A percentile compares a stretch with the other conserved stretches of the same genome.
Evolutionary conservation across 805 yeast genomes (phyloP).

Genomic region (Zygoascus biomembranicola): DNA sequence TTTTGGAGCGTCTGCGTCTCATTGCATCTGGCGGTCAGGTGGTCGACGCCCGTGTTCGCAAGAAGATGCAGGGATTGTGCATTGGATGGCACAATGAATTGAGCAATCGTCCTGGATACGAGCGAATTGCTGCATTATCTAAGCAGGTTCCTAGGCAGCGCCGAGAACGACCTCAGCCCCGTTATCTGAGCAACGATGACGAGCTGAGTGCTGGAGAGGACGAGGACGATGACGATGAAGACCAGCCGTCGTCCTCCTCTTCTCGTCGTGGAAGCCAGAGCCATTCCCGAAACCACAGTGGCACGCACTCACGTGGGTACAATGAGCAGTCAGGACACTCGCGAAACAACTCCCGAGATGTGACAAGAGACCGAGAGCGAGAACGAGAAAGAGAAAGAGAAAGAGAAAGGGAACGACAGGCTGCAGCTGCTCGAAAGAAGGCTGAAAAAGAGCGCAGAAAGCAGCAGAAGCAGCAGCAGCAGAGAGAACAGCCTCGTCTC

Average conservation of each 20-base stretch:
- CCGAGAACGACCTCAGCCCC: slow-evolving; percentile 19
- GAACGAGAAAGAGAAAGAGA: background rate
- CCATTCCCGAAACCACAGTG: background rate
- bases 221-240: slow-evolving; percentile 17
- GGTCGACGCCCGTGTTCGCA: slow-evolving; percentile 38
- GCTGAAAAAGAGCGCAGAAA: background rate
- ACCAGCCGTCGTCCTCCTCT: background rate
- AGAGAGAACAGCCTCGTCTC: slow-evolving; percentile 1
- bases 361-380: background rate
- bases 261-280: background rate
- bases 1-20: slow-evolving; percentile 55
- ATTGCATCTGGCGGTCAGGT: slow-evolving; percentile 34
- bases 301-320: background rate
- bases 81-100: slow-evolving; percentile 61
- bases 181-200: slow-evolving; percentile 17
- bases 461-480: background rate
- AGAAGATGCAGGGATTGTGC: slow-evolving; percentile 43
- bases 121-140: slow-evolving; percentile 41
- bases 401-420: too few species aligned
- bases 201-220: slow-evolving; percentile 9
- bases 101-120: slow-evolving; percentile 40
- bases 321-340: background rate
- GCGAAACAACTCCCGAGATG: background rate
- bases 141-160: slow-evolving; percentile 34
- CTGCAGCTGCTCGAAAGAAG: background rate